Evolutionary conservation across 2,329 filamentous ascomycete genomes (phyloP), one percentile per base, ranked within the genome.

Genomic region (Sclerotinia spermophila): DNA sequence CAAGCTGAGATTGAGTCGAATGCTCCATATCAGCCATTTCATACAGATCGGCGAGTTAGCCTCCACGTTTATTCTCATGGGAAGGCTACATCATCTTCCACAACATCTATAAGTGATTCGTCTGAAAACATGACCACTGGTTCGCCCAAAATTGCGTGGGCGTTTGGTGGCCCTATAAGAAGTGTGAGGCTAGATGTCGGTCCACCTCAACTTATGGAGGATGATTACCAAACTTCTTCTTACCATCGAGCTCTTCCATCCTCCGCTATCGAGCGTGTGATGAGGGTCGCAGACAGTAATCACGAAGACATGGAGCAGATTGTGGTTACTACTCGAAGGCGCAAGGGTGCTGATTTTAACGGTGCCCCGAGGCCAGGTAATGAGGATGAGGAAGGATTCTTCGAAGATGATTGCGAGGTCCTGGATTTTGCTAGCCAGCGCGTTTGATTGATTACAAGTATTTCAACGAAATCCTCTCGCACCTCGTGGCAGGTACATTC

Each of bases 1-100:
- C 87, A 90, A 74, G 93, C 93, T 8, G 94, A 97, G 82, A 96
- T 97, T 74, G 96, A 99, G 79, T 97, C 95, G 1, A 97, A 95
- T 78, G 92, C 94, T 6, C 93, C 95, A 2, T 98, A 97, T 77
- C 94, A 97, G 77, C 95, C 96, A 1, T 97, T 98, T 82, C 95
- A 98, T 79, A 96, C 94, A 0, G 94, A 98, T 78, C 87, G 89
- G 69, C 89, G 95, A 4, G 92, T 98, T 59, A 88, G 86, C n/a
- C 84, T 97, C 40, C 92, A 89, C 75, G 86, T 93, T 56, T 92
- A 90, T 78, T 81, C 72, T 10, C 35, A 72, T 27, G 71, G 72
- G 30, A 72, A 75, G 30, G 35, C 51, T 15, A 53, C 56, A 21
- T 60, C 72, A 61, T 76, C 74, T n/a, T 72, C 77, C 59, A 76